Percentiles rank a stretch among this genome's conserved stretches.
Conservation (phyloP, 2,329 filamentous ascomycete species). For the Cytospora piceae region DNA sequence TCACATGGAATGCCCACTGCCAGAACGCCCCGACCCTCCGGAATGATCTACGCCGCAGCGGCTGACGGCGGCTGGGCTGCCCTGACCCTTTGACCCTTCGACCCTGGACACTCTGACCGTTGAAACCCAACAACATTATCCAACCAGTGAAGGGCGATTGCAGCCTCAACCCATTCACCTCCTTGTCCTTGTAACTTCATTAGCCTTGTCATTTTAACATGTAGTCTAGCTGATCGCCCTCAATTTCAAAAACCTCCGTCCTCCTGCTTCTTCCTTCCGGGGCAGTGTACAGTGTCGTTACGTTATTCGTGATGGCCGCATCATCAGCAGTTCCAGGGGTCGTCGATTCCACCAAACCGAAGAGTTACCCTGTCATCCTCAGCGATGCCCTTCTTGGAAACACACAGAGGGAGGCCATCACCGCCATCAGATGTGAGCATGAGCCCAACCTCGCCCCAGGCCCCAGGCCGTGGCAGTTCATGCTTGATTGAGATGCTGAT, state of each 20-base stretch:
- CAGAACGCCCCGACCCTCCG: not conserved
- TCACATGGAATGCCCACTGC: slow-evolving; percentile 14
- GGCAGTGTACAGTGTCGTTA: not conserved
- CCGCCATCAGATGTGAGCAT: slow-evolving; percentile 61
- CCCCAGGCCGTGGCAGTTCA: slow-evolving; percentile 9
- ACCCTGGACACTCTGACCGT: slow-evolving; percentile 6
- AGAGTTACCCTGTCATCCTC: slow-evolving; percentile 66
- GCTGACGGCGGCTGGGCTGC: not conserved
- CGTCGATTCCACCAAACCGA: slow-evolving; percentile 63
- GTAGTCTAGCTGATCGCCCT: not conserved
- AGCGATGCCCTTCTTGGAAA: slow-evolving; percentile 64
- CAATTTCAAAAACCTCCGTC: not conserved
- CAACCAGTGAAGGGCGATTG: not conserved
- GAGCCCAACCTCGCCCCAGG: not conserved
- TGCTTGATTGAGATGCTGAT: slow-evolving; percentile 29
- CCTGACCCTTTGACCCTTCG: slow-evolving; percentile 2
- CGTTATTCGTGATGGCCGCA: slow-evolving; percentile 36
- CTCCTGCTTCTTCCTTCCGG: not conserved
- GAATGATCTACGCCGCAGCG: slow-evolving; percentile 21
- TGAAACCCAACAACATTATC: slow-evolving; percentile 2
- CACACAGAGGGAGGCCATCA: slow-evolving; percentile 61
- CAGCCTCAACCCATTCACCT: not conserved
- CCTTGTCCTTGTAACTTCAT: not conserved
- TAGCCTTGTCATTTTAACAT: not conserved
- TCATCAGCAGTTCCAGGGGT: slow-evolving; percentile 36